Conservation (phyloP, 352 stramenopile genomes). For the Globisporangium recalcitrans region DNA sequence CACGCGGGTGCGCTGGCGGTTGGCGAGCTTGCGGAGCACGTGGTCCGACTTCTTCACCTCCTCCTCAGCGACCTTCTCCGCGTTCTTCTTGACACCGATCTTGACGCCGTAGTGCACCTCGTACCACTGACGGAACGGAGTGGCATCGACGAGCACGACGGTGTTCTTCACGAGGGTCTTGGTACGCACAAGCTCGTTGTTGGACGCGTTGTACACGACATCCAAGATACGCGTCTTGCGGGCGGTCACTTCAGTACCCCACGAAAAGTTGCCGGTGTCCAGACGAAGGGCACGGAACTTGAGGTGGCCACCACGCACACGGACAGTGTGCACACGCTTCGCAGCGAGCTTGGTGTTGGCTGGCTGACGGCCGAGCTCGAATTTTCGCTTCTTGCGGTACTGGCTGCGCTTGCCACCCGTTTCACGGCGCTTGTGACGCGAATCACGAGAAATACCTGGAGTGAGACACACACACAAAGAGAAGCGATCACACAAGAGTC, state of each 20-base stretch:
- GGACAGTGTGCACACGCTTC: slow-evolving; percentile 95
- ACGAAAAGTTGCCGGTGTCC: slow-evolving; percentile 99
- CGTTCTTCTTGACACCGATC: slow-evolving; percentile 85
- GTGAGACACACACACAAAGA: background rate
- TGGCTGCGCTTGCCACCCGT: slow-evolving; percentile 98
- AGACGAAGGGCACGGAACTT: slow-evolving; percentile 98
- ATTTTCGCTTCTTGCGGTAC: slow-evolving; percentile 99
- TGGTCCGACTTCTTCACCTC: slow-evolving; percentile 91
- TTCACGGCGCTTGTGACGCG: slow-evolving; percentile 98
- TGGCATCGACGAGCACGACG: slow-evolving; percentile 98
- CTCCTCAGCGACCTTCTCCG: slow-evolving; percentile 77
- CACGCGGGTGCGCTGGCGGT: slow-evolving; percentile 89
- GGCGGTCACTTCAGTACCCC: slow-evolving; percentile 96
- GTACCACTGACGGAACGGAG: slow-evolving; percentile 99
- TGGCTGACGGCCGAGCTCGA: slow-evolving; percentile 96
- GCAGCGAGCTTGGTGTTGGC: slow-evolving; percentile 98
- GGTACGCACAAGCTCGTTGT: slow-evolving; percentile 99
- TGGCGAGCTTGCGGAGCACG: slow-evolving; percentile 91
- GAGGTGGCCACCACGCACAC: slow-evolving; percentile 95
- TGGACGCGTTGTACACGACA: slow-evolving; percentile 99
- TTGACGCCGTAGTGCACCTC: slow-evolving; percentile 98
- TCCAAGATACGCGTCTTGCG: slow-evolving; percentile 99
- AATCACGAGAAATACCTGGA: slow-evolving; percentile 99
- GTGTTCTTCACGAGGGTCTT: slow-evolving; percentile 99
- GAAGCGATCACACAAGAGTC: slow-evolving; percentile 1